phyloP scores from a whole-genome alignment of 2,329 filamentous ascomycete genomes.

The Neofusicoccum sp. region DNA sequence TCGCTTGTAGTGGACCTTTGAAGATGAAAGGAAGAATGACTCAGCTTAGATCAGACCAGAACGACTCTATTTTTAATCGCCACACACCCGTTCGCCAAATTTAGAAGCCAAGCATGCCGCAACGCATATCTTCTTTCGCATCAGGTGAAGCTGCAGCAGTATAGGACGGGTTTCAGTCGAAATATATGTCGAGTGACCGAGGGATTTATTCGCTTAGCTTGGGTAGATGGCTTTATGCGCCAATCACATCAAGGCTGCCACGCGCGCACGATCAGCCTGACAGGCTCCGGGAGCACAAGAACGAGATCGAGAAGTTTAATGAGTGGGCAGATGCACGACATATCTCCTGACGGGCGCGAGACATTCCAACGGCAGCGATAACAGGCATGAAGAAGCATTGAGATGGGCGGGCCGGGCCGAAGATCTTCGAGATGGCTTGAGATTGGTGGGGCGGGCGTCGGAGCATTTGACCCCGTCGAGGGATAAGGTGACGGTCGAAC shows the following conservation, averaged over 20 bases:
- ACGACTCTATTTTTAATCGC: too few relatives aligned
- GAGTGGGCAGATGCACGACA: neutral
- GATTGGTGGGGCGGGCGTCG: constrained; percentile 2
- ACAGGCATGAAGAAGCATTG: constrained; percentile 13
- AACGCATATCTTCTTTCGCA: too few relatives aligned
- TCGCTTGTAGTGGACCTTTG: too few relatives aligned
- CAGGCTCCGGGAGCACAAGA: neutral
- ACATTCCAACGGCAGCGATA: neutral
- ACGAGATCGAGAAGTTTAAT: neutral
- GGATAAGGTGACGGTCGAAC: constrained; percentile 13
- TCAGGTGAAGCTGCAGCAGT: too few relatives aligned
- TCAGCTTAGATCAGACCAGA: too few relatives aligned
- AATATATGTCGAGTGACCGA: neutral
- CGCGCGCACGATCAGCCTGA: neutral
- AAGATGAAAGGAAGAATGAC: too few relatives aligned
- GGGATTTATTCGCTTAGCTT: neutral
- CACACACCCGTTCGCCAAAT: too few relatives aligned
- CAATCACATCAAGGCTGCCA: neutral
- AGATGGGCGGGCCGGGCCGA: constrained; percentile 15
- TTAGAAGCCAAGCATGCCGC: too few relatives aligned
- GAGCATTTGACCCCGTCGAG: neutral
- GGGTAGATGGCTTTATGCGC: neutral
- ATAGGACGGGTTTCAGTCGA: too few relatives aligned
- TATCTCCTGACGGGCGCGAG: constrained; percentile 9
- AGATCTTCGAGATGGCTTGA: constrained; percentile 15